These are phyloP conservation scores for Eutrema japonicum DNA, from an alignment of 345 rosid genomes.

Conservation along the genomic window DNA sequence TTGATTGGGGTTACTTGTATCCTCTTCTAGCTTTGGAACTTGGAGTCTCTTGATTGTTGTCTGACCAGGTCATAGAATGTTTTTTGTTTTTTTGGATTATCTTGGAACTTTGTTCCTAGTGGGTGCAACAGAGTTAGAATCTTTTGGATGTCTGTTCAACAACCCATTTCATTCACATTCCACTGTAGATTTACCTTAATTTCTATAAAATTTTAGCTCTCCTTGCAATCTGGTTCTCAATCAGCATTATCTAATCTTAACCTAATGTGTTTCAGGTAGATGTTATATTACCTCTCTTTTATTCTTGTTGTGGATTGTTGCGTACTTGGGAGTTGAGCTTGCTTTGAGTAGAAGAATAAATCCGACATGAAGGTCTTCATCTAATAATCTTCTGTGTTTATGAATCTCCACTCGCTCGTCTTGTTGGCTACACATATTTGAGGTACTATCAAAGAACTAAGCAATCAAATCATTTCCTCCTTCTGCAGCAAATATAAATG, in stretches of 20 bases:
- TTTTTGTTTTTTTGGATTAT: slow-evolving; percentile 1
- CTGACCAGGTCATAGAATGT: slow-evolving; percentile 32
- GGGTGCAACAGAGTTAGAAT: slow-evolving; percentile 51
- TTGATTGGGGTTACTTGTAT: slow-evolving; percentile 24
- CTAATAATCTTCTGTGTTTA: slow-evolving; percentile 8
- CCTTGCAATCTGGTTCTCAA: slow-evolving; percentile 12
- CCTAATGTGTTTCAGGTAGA: slow-evolving; percentile 30
- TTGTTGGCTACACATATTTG: background rate
- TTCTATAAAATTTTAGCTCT: slow-evolving; percentile 10
- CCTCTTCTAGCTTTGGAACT: slow-evolving; percentile 24
- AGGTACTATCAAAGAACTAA: slow-evolving; percentile 10
- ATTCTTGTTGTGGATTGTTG: slow-evolving; percentile 3
- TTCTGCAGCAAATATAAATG: slow-evolving; percentile 49
- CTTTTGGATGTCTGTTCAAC: slow-evolving; percentile 57
- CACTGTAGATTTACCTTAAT: slow-evolving; percentile 31
- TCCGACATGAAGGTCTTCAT: slow-evolving; percentile 28
- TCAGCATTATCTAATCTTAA: slow-evolving; percentile 7
- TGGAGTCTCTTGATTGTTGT: slow-evolving; percentile 19
- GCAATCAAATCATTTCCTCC: background rate
- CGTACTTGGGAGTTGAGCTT: slow-evolving; percentile 2
- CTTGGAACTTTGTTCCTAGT: slow-evolving; percentile 30
- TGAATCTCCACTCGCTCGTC: background rate
- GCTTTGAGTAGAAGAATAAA: slow-evolving; percentile 7
- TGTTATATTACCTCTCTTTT: slow-evolving; percentile 1
- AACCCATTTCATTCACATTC: slow-evolving; percentile 42